Conservation (phyloP, 1,139 yeast genomes). For the Saccharomyces hybrid region DNA sequence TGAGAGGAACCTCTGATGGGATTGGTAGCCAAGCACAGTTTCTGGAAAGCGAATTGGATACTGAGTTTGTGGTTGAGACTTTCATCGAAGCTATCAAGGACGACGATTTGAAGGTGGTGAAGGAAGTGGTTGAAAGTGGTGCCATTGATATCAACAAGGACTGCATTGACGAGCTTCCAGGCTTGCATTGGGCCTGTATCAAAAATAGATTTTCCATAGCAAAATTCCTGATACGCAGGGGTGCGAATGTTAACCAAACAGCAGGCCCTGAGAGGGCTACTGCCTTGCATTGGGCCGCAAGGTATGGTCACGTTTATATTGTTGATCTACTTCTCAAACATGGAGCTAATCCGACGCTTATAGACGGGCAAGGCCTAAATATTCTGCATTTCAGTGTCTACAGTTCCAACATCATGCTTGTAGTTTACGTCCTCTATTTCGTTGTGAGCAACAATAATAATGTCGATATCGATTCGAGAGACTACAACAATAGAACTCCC, state of each 20-base stretch:
- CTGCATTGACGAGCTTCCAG: slow-evolving; percentile 57
- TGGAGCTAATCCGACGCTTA: slow-evolving; percentile 58
- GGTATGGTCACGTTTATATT: slow-evolving; percentile 75
- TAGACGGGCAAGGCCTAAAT: slow-evolving; percentile 73
- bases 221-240: slow-evolving; percentile 52
- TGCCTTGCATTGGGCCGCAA: slow-evolving; percentile 88
- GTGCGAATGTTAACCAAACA: slow-evolving; percentile 52
- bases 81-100: slow-evolving; percentile 35
- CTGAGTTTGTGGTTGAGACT: background rate
- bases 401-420: slow-evolving; percentile 76
- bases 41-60: background rate
- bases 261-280: slow-evolving; percentile 72
- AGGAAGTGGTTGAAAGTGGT: slow-evolving; percentile 36
- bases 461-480: slow-evolving; percentile 9
- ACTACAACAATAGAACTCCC: slow-evolving; percentile 49
- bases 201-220: slow-evolving; percentile 63
- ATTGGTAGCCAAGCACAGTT: background rate
- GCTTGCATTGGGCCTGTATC: slow-evolving; percentile 89
- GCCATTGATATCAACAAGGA: slow-evolving; percentile 34
- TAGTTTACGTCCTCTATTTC: slow-evolving; percentile 53
- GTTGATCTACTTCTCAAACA: slow-evolving; percentile 59
- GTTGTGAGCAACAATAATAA: slow-evolving; percentile 21
- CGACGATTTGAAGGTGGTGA: slow-evolving; percentile 41
- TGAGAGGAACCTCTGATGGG: background rate
- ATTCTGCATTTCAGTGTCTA: slow-evolving; percentile 77